Evolutionary conservation across 140 eudicot genomes (phyloP).

Genomic region (Cichorium intybus): DNA sequence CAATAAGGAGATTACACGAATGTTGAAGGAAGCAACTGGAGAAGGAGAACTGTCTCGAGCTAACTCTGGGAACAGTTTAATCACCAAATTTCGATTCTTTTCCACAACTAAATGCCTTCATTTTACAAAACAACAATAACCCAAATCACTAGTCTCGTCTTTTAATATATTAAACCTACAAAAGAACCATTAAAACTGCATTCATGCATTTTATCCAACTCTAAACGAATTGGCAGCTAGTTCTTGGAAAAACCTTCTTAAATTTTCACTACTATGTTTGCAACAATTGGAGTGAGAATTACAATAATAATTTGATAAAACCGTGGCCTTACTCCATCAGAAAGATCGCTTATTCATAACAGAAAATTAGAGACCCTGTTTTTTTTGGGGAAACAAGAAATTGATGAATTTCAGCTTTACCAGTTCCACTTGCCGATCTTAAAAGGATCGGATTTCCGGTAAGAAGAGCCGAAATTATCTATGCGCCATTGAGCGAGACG

Average conservation of each 20-base stretch:
- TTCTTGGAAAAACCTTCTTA: neutral
- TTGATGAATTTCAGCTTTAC: conserved; percentile 11
- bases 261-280: neutral
- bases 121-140: conserved; percentile 4
- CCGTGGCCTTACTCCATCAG: too few relatives aligned
- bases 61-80: conserved; percentile 71
- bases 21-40: conserved; percentile 82
- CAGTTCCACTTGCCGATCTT: conserved; percentile 88
- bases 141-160: conserved; percentile 18
- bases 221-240: neutral
- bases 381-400: neutral
- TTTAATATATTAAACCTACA: neutral
- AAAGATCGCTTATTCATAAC: neutral
- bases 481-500: conserved; percentile 97
- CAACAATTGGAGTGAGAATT: too few relatives aligned
- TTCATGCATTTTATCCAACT: conserved; percentile 15
- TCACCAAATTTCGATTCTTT: conserved; percentile 57
- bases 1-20: conserved; percentile 51
- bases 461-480: conserved; percentile 59
- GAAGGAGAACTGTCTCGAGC: conserved; percentile 70
- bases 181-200: neutral
- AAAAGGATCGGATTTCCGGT: conserved; percentile 88
- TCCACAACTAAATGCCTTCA: conserved; percentile 87
- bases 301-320: too few relatives aligned
- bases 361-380: neutral